Conservation (phyloP, 352 stramenopile species). For the Sclerospora graminicola region DNA sequence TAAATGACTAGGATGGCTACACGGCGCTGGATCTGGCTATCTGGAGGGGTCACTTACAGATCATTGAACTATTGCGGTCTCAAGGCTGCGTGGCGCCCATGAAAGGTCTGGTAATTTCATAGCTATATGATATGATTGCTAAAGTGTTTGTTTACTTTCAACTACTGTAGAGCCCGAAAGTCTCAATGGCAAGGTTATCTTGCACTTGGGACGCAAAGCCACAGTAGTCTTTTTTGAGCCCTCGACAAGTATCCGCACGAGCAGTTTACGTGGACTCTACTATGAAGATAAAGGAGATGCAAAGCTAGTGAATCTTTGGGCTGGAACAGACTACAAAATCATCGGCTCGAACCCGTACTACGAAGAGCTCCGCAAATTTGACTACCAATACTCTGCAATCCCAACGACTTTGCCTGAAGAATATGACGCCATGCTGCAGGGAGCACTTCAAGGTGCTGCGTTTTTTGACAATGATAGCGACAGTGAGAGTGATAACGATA, state of each 20-base stretch:
- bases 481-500: constrained; percentile 68
- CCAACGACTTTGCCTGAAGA: constrained; percentile 26
- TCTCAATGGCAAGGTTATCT: constrained; percentile 66
- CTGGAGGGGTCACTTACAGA: constrained; percentile 73
- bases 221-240: constrained; percentile 79
- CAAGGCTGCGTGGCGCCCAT: constrained; percentile 74
- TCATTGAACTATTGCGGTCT: constrained; percentile 72
- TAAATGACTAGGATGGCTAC: constrained; percentile 52
- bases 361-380: constrained; percentile 55
- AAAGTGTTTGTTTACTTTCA: not conserved
- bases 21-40: constrained; percentile 71
- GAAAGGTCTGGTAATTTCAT: constrained; percentile 35
- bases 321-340: constrained; percentile 77
- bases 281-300: constrained; percentile 68
- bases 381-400: constrained; percentile 67
- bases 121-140: not conserved
- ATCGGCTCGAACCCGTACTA: constrained; percentile 60
- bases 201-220: constrained; percentile 52
- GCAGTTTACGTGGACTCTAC: constrained; percentile 64
- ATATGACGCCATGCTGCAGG: constrained; percentile 59
- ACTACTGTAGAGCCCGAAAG: constrained; percentile 50
- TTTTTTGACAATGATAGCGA: constrained; percentile 81
- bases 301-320: constrained; percentile 76
- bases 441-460: constrained; percentile 55
- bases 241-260: constrained; percentile 61